Evolutionary conservation across 495 filamentous ascomycete genomes (phyloP).

Genomic region (Aspergillus cavernicola): DNA sequence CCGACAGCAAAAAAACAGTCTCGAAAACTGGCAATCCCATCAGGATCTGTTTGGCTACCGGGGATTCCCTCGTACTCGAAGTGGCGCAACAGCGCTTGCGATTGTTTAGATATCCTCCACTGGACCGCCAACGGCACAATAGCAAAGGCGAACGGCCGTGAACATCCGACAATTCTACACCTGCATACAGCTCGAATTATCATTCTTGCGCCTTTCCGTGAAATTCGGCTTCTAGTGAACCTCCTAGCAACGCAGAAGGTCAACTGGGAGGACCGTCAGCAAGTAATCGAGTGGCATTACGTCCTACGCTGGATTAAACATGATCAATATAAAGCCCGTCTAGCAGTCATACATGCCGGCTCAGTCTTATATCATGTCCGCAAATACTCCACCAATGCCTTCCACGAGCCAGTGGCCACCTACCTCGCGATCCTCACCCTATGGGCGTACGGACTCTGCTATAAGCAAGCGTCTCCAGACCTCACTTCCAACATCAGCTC

Average conservation of each 20-base stretch:
- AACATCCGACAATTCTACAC: slow-evolving; percentile 50
- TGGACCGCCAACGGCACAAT: slow-evolving; percentile 50
- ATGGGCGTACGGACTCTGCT: slow-evolving; percentile 49
- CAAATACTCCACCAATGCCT: slow-evolving; percentile 43
- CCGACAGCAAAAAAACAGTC: slow-evolving; percentile 46
- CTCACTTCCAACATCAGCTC: slow-evolving; percentile 6
- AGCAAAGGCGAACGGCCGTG: slow-evolving; percentile 42
- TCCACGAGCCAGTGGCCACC: slow-evolving; percentile 47
- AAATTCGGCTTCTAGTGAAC: slow-evolving; percentile 35
- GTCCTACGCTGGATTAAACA: slow-evolving; percentile 48
- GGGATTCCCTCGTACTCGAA: slow-evolving; percentile 47
- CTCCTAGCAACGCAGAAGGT: slow-evolving; percentile 29
- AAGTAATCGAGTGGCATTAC: slow-evolving; percentile 39
- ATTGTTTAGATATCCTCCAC: slow-evolving; percentile 53
- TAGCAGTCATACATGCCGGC: slow-evolving; percentile 53
- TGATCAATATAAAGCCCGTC: slow-evolving; percentile 52
- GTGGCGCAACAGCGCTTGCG: slow-evolving; percentile 54
- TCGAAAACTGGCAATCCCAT: slow-evolving; percentile 32
- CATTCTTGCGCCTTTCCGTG: slow-evolving; percentile 36
- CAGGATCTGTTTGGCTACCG: slow-evolving; percentile 47
- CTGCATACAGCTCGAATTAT: slow-evolving; percentile 48
- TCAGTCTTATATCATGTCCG: slow-evolving; percentile 48
- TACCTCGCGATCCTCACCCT: slow-evolving; percentile 48
- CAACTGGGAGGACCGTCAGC: slow-evolving; percentile 30
- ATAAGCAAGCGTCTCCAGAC: slow-evolving; percentile 15